These are phyloP conservation scores for Ceratocystis diversiconidia DNA, from an alignment of 2,329 filamentous ascomycete species.

Conservation along the genomic window DNA sequence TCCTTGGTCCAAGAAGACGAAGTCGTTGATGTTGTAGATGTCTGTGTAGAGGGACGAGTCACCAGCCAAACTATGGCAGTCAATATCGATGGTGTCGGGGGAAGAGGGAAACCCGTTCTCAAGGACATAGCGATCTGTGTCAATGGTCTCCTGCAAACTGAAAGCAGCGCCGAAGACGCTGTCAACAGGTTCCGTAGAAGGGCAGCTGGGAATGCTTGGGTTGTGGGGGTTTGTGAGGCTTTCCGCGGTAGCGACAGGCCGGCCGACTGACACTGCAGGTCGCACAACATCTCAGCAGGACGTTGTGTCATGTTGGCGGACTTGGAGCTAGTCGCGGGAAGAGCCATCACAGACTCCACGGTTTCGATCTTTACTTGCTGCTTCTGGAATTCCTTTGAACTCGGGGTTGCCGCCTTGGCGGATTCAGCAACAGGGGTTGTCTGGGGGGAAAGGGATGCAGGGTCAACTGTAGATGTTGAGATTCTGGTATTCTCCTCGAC, in stretches of 20 bases:
- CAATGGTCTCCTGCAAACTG: slow-evolving; percentile 52
- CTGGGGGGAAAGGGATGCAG: slow-evolving; percentile 45
- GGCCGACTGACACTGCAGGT: slow-evolving; percentile 99
- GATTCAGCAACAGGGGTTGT: slow-evolving; percentile 34
- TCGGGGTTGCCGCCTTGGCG: slow-evolving; percentile 5
- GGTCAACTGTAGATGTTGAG: slow-evolving; percentile 41
- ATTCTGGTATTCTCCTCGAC: slow-evolving; percentile 4
- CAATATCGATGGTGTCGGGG: slow-evolving; percentile 50
- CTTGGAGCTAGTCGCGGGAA: slow-evolving; percentile 24
- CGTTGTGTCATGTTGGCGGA: slow-evolving; percentile 96
- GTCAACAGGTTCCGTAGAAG: slow-evolving; percentile 47
- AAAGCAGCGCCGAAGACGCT: slow-evolving; percentile 57
- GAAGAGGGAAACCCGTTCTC: slow-evolving; percentile 63
- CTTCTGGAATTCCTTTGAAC: slow-evolving; percentile 22
- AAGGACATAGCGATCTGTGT: slow-evolving; percentile 62
- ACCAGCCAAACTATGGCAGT: slow-evolving; percentile 53
- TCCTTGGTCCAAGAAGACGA: slow-evolving; percentile 38
- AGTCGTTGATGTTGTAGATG: slow-evolving; percentile 39
- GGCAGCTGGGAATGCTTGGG: slow-evolving; percentile 24
- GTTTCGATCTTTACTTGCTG: slow-evolving; percentile 19
- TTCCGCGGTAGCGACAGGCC: slow-evolving; percentile 35
- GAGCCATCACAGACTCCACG: slow-evolving; percentile 13
- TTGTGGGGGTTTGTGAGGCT: slow-evolving; percentile 2
- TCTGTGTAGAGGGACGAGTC: slow-evolving; percentile 38
- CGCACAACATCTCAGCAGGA: slow-evolving; percentile 99